Percentiles rank a stretch among this genome's conserved stretches.
These are phyloP conservation scores for Pseudomicrostroma phylloplanum DNA, from an alignment of 1,284 basidiomycete species.

Conservation along the genomic window DNA sequence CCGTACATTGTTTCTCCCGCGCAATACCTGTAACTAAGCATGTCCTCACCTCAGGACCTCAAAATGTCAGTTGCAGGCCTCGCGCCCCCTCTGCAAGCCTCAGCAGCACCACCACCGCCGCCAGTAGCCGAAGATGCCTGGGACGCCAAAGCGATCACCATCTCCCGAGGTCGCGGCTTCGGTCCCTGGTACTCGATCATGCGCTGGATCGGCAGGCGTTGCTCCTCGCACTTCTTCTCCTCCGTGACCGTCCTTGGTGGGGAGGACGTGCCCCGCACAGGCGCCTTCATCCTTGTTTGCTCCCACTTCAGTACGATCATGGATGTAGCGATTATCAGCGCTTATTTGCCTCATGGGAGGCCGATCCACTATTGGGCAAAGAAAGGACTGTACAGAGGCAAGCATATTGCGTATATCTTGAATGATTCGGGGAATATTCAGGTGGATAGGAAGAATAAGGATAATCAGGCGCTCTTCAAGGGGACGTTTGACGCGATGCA, in stretches of 20 bases:
- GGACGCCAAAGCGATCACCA: conserved; percentile 5
- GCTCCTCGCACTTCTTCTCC: conserved; percentile 30
- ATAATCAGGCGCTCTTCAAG: conserved; percentile 78
- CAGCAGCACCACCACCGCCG: too few relatives aligned
- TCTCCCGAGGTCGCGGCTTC: conserved; percentile 15
- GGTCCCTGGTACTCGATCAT: conserved; percentile 36
- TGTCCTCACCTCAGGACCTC: too few relatives aligned
- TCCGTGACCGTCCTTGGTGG: conserved; percentile 19
- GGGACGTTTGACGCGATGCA: conserved; percentile 81
- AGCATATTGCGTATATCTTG: conserved; percentile 63
- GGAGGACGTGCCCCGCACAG: conserved; percentile 16
- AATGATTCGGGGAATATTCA: conserved; percentile 87
- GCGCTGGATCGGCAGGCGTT: conserved; percentile 33
- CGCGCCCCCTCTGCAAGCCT: too few relatives aligned
- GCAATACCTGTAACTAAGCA: too few relatives aligned
- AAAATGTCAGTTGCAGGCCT: too few relatives aligned
- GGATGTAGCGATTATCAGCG: conserved; percentile 51
- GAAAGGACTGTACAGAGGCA: conserved; percentile 17
- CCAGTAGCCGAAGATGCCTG: not conserved
- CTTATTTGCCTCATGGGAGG: conserved; percentile 67
- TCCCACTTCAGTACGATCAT: conserved; percentile 51
- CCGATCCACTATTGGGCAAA: conserved; percentile 93
- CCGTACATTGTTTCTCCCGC: too few relatives aligned
- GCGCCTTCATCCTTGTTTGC: conserved; percentile 28
- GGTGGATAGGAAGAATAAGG: conserved; percentile 84